These are phyloP conservation scores for Alloteropsis angusta DNA, from an alignment of 202 grass and related monocot species.

Conservation along the genomic window DNA sequence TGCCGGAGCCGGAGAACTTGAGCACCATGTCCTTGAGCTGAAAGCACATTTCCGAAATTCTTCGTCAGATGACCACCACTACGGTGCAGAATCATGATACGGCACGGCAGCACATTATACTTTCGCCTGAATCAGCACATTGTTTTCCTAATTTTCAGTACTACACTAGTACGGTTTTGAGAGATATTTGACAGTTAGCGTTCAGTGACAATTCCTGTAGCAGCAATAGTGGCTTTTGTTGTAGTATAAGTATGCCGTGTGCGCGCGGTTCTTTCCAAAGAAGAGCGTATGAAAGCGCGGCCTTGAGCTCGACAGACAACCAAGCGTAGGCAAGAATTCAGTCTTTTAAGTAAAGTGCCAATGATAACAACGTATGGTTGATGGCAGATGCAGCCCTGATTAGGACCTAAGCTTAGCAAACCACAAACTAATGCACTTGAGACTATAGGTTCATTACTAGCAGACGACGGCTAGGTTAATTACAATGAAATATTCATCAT, in stretches of 20 bases:
- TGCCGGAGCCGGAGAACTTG: slow-evolving; percentile 75
- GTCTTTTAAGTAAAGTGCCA: slow-evolving; percentile 35
- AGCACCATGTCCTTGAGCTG: slow-evolving; percentile 99
- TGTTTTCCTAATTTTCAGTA: background rate
- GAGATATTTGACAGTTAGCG: background rate
- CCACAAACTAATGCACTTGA: background rate
- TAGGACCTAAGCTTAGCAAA: slow-evolving; percentile 17
- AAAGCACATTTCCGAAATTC: slow-evolving; percentile 20
- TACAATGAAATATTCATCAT: no score
- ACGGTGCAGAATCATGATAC: background rate
- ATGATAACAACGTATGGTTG: slow-evolving; percentile 26
- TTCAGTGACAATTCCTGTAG: background rate
- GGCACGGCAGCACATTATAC: background rate
- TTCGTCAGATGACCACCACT: background rate
- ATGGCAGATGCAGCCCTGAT: background rate
- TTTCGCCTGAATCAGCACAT: background rate
- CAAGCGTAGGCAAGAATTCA: slow-evolving; percentile 8
- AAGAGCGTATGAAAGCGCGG: background rate
- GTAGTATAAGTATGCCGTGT: background rate
- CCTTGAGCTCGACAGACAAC: background rate
- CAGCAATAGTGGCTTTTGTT: no score
- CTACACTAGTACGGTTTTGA: background rate
- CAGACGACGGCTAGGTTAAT: background rate
- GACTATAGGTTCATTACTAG: background rate
- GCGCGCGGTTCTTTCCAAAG: background rate